These are phyloP conservation scores for Flueggea neowawraea DNA, from an alignment of 441 rosid species.

Conservation along the genomic window DNA sequence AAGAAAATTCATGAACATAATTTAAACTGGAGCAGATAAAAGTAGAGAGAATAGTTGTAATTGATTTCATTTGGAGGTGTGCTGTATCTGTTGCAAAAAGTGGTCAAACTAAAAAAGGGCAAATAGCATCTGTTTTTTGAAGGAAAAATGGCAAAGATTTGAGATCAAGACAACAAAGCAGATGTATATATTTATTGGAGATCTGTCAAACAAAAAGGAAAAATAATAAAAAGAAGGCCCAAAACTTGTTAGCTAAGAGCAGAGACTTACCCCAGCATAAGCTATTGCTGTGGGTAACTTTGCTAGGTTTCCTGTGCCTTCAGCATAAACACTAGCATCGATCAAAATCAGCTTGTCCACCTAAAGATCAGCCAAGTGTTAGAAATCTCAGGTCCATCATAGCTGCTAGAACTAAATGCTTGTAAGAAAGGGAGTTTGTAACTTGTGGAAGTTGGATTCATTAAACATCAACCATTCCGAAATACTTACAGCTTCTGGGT, in stretches of 20 bases:
- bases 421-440: background rate
- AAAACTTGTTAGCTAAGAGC: no score
- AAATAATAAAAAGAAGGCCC: background rate
- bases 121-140: no score
- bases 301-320: slow-evolving; percentile 81
- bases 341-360: slow-evolving; percentile 80
- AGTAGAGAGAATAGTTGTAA: no score
- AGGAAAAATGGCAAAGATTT: no score
- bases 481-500: slow-evolving; percentile 79
- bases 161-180: no score
- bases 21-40: no score
- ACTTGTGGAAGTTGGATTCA: slow-evolving; percentile 2
- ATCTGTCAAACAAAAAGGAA: no score
- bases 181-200: background rate
- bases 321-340: slow-evolving; percentile 82
- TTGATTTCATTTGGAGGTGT: no score
- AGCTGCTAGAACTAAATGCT: no score
- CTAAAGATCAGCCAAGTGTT: slow-evolving; percentile 23
- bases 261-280: slow-evolving; percentile 71
- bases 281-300: slow-evolving; percentile 62
- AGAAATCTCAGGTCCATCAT: no score
- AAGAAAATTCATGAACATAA: background rate
- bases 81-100: no score
- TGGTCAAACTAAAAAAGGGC: no score
- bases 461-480: slow-evolving; percentile 1